phyloP scores from a whole-genome alignment of 352 stramenopile species.

The Pythium sukuiense region DNA sequence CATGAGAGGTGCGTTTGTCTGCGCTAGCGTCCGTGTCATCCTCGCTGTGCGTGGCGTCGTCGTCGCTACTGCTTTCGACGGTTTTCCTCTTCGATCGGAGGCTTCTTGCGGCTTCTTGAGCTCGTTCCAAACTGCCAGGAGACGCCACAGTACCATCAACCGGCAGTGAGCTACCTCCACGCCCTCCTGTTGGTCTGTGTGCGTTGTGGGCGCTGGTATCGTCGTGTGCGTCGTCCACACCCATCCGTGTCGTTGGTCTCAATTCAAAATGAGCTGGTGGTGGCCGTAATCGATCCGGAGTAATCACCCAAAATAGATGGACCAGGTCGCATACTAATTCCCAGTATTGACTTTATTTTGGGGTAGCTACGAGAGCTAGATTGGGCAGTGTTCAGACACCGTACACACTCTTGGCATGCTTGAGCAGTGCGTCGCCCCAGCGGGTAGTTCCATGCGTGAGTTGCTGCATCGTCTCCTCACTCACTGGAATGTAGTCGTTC shows the following conservation, averaged over 20 bases:
- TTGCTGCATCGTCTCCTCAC: conserved; percentile 26
- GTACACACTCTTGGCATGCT: conserved; percentile 4
- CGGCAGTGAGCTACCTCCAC: neutral
- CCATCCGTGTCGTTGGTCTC: neutral
- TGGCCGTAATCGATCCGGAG: neutral
- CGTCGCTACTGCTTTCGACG: neutral
- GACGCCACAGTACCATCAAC: neutral
- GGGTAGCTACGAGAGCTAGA: neutral
- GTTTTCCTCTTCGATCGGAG: neutral
- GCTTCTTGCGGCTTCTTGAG: neutral
- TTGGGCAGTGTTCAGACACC: neutral
- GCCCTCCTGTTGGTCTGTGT: neutral
- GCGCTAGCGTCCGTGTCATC: neutral
- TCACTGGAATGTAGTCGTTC: conserved; percentile 31
- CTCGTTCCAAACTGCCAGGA: neutral
- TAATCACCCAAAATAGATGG: conserved; percentile 2
- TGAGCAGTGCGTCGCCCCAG: conserved; percentile 42
- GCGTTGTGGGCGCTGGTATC: neutral
- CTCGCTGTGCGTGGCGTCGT: neutral
- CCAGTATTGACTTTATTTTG: neutral
- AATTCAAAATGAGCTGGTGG: neutral
- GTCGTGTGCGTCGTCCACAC: neutral
- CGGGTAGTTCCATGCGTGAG: conserved; percentile 33
- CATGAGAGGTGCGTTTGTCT: neutral
- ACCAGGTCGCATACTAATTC: neutral